Evolutionary conservation across 768 basidiomycete genomes (phyloP).

Genomic region (Suillus cothurnatus): DNA sequence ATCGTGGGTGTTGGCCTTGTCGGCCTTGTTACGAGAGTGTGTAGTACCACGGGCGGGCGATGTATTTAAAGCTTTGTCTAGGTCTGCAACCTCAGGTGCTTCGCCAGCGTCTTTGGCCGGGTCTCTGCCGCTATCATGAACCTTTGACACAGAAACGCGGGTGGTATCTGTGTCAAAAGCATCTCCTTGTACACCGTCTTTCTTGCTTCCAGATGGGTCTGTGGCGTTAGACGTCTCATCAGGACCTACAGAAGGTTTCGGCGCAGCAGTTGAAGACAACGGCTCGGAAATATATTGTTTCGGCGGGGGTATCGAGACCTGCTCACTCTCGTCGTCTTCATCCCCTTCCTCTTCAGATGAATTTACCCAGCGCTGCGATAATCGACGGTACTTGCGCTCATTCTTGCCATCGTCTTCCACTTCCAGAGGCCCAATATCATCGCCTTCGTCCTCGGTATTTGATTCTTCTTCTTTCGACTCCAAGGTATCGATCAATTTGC

Average conservation of each 20-base stretch:
- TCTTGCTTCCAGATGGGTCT: neutral
- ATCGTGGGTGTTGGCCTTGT: neutral
- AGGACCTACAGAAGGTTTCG: too few species aligned
- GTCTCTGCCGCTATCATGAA: neutral
- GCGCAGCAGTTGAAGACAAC: neutral
- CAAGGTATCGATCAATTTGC: constrained; percentile 32
- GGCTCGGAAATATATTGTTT: neutral
- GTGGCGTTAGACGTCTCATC: neutral
- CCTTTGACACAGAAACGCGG: neutral
- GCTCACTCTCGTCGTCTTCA: constrained; percentile 22
- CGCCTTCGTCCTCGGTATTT: constrained; percentile 40
- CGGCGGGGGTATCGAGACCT: neutral
- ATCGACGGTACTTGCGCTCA: constrained; percentile 34
- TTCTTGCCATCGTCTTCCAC: constrained; percentile 38
- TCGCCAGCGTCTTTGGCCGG: neutral
- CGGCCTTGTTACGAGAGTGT: neutral
- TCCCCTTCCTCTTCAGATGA: constrained; percentile 35
- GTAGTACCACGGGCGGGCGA: neutral
- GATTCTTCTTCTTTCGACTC: constrained; percentile 35
- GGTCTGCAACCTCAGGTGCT: neutral
- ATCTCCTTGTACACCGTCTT: neutral
- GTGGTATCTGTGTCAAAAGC: neutral
- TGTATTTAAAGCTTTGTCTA: neutral
- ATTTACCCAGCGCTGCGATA: constrained; percentile 33
- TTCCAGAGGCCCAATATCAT: constrained; percentile 41